Percentiles rank a stretch among this genome's conserved stretches.
phyloP scores from a whole-genome alignment of 306 rosid genomes.

The Vigna unguiculata region DNA sequence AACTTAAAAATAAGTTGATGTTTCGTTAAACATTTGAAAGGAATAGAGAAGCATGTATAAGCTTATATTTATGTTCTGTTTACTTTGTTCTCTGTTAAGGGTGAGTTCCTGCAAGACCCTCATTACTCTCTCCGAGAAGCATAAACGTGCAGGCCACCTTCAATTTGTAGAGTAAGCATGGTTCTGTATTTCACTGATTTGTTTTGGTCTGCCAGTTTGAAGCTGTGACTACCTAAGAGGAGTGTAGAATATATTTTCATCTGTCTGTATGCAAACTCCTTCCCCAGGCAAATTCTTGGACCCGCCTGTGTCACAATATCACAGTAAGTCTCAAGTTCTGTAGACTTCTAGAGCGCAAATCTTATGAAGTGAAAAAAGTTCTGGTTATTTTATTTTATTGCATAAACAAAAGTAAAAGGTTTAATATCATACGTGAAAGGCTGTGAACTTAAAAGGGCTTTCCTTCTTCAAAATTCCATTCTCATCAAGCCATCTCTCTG shows the following conservation, averaged over 20 bases:
- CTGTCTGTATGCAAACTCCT: conserved; percentile 8
- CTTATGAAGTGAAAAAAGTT: background rate
- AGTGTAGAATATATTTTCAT: background rate
- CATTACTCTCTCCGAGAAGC: conserved; percentile 39
- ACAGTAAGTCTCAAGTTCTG: background rate
- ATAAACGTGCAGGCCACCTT: conserved; percentile 64
- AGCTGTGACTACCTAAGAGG: conserved; percentile 14
- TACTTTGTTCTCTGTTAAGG: background rate
- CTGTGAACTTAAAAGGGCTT: conserved; percentile 71
- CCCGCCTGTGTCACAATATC: conserved; percentile 8
- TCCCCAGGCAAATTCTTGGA: conserved; percentile 16
- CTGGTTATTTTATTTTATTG: background rate
- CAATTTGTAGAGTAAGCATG: conserved; percentile 65
- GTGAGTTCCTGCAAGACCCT: background rate
- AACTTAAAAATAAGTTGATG: too few species aligned
- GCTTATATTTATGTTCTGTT: too few species aligned
- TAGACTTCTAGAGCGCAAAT: background rate
- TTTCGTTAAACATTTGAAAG: too few species aligned
- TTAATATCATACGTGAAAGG: conserved; percentile 54
- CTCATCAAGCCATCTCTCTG: conserved; percentile 68
- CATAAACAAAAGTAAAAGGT: background rate
- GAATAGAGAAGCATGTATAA: too few species aligned
- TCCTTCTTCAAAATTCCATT: conserved; percentile 55
- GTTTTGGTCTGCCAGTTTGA: conserved; percentile 47
- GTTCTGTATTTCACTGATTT: conserved; percentile 56